A percentile compares a stretch with the other conserved stretches of the same genome.
phyloP scores from a whole-genome alignment of 805 yeast species.

The Saturnispora silvae region DNA sequence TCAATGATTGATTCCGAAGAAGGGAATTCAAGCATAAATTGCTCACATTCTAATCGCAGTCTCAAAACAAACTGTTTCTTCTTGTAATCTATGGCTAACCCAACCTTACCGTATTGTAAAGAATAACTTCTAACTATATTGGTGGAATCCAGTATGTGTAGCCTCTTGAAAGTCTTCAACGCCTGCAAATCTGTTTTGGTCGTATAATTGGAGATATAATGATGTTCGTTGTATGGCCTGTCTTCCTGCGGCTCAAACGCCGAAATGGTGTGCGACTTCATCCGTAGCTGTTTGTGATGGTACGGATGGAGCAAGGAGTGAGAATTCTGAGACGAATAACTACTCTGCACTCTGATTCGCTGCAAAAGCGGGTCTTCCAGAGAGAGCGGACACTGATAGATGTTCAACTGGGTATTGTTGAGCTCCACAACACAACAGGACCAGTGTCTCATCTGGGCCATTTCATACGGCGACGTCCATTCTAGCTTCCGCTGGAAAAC shows the following conservation, averaged over 20 bases:
- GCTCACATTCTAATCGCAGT: conserved; percentile 74
- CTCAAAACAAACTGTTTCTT: conserved; percentile 62
- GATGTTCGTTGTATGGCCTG: conserved; percentile 9
- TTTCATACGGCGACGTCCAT: conserved; percentile 68
- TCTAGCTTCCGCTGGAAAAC: conserved; percentile 57
- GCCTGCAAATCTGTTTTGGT: conserved; percentile 21
- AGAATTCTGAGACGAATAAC: conserved; percentile 9
- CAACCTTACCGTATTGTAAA: conserved; percentile 73
- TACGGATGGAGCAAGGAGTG: conserved; percentile 12
- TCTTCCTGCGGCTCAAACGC: conserved; percentile 2
- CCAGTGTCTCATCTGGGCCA: conserved; percentile 64
- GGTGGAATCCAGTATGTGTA: conserved; percentile 22
- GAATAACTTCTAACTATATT: conserved; percentile 57
- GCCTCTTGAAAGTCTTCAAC: conserved; percentile 13
- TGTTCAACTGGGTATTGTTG: conserved; percentile 77
- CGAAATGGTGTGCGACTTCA: not conserved
- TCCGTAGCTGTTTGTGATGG: conserved; percentile 10
- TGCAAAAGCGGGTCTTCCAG: conserved; percentile 7
- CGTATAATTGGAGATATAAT: conserved; percentile 22
- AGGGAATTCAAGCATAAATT: conserved; percentile 57
- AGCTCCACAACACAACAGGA: conserved; percentile 54
- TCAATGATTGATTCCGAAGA: conserved; percentile 56
- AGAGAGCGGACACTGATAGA: conserved; percentile 32
- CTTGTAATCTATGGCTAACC: conserved; percentile 76
- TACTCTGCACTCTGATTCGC: conserved; percentile 9